Conservation (phyloP, 2,329 filamentous ascomycete species). For the Epichloe amarillans region DNA sequence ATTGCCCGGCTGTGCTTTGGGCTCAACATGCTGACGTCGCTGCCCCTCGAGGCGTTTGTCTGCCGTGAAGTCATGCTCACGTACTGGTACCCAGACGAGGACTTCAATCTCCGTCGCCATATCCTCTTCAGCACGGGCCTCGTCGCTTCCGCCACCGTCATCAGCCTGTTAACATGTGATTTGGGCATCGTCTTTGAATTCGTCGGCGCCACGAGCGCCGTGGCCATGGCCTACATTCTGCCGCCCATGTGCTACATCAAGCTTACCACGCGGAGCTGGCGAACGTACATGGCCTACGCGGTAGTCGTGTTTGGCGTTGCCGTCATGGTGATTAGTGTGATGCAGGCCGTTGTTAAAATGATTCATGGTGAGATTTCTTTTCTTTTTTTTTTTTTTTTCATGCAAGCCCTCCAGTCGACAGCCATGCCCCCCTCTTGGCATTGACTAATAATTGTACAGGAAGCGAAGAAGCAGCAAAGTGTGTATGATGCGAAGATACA, state of each 20-base stretch:
- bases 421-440: not conserved
- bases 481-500: constrained; percentile 1
- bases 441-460: constrained; percentile 2
- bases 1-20: constrained; percentile 90
- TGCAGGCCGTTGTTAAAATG: constrained; percentile 62
- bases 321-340: constrained; percentile 70
- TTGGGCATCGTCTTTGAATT: constrained; percentile 90
- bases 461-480: constrained; percentile 6
- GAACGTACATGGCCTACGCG: constrained; percentile 56
- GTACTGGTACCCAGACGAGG: constrained; percentile 57
- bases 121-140: constrained; percentile 74
- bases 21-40: constrained; percentile 94
- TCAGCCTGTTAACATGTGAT: constrained; percentile 83
- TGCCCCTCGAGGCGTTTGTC: constrained; percentile 93
- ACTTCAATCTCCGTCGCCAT: constrained; percentile 74
- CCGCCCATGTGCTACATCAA: constrained; percentile 94
- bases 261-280: constrained; percentile 64
- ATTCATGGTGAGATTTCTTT: constrained; percentile 16
- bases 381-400: no score
- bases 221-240: constrained; percentile 86
- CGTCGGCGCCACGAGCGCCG: constrained; percentile 88
- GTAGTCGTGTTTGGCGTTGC: constrained; percentile 65
- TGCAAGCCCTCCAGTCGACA: no score
- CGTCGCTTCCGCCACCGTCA: constrained; percentile 61
- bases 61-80: constrained; percentile 93